Evolutionary conservation across 305 asterid species (phyloP), one percentile per base, ranked within the genome.

Genomic region (Ruellia speciosa): DNA sequence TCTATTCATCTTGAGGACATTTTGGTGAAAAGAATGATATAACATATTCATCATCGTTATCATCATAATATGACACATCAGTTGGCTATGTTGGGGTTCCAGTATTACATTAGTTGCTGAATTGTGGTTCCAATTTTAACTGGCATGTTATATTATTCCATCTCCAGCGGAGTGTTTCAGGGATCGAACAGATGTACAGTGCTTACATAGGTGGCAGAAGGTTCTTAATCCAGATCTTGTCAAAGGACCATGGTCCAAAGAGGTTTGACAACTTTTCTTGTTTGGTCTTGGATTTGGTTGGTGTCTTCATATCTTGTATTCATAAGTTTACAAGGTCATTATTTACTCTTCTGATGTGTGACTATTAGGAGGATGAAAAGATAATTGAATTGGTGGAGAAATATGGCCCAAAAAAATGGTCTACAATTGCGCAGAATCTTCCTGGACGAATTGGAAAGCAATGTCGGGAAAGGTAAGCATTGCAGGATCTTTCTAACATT

Each of bases 191-290:
- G 97, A 89, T 86, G 97, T 89, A 52, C 97, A 93, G 77, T 93
- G 99, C 79, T 74, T 93, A 55, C 99, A 93, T 74, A 77, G 99
- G 78, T 93, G 99, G 99, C 99, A 93, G 80, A 93, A 93, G 77
- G 97, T 93, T 79, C 95, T 93, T 58, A 87, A 93, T 78, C 99
- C 97, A 18, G 97, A 93, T 45, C 99, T 93, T 73, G 94, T 93
- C 58, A 93, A 93, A 83, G 99, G 99, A 73, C 99, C 99, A 54
- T 93, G 99, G 99, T 82, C 99, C 19, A 93, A 89, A 83, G 94
- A 93, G 94, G 97, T 93, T 62, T 53, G 87, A 15, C 14, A 14
- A 6, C 41, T 7, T 37, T 7, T 37, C 9, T 14, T 47, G 14
- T 54, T 68, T 17, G 18, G 49, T 59, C 43, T 43, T 18, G 50